Conservation (phyloP, 768 basidiomycete species). For the Lactarius tabidus region DNA sequence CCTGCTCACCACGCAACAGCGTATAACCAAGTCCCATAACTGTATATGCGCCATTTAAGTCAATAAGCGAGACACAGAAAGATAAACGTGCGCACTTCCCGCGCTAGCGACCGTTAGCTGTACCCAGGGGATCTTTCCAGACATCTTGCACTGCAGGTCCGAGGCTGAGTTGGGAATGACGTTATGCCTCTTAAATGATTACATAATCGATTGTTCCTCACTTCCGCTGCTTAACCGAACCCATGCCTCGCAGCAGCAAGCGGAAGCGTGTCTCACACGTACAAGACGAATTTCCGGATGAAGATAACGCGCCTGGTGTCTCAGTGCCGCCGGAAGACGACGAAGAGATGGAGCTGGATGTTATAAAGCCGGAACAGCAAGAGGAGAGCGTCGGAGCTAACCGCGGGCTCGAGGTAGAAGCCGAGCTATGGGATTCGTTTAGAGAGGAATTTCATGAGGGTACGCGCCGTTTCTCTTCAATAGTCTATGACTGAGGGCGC, state of each 20-base stretch:
- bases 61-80: background rate
- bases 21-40: constrained; percentile 36
- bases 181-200: background rate
- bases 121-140: constrained; percentile 33
- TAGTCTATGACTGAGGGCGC: background rate
- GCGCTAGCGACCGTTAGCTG: constrained; percentile 28
- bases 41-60: constrained; percentile 11
- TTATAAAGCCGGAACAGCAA: background rate
- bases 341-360: constrained; percentile 5
- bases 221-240: no score
- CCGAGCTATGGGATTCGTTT: constrained; percentile 21
- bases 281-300: constrained; percentile 3
- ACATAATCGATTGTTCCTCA: background rate
- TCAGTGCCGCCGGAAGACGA: constrained; percentile 4
- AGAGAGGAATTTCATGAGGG: constrained; percentile 25
- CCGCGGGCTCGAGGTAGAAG: constrained; percentile 6
- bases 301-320: background rate
- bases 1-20: constrained; percentile 31
- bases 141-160: constrained; percentile 26
- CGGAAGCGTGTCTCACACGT: constrained; percentile 19
- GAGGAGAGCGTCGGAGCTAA: constrained; percentile 1
- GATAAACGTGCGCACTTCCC: constrained; percentile 29
- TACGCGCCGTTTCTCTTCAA: background rate
- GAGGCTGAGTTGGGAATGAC: background rate
- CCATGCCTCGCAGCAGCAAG: constrained; percentile 16